phyloP scores from a whole-genome alignment of 2,329 filamentous ascomycete species.

The Calonectria pseudoreteaudii region DNA sequence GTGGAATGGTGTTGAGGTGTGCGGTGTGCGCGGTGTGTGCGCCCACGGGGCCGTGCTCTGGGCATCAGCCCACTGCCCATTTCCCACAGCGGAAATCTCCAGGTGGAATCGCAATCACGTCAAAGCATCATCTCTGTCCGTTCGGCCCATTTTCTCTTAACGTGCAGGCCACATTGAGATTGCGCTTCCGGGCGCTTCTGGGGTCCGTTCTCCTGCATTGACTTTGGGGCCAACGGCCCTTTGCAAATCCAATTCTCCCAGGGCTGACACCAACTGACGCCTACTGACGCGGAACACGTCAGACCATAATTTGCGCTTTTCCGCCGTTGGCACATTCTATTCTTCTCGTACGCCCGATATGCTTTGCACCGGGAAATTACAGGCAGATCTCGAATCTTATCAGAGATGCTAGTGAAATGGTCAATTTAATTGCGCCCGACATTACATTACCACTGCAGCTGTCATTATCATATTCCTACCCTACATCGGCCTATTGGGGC shows the following conservation, averaged over 20 bases:
- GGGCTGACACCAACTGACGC: background rate
- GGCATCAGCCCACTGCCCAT: background rate
- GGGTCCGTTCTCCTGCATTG: slow-evolving; percentile 15
- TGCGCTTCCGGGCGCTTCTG: background rate
- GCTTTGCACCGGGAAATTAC: background rate
- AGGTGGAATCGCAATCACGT: background rate
- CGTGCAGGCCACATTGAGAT: background rate
- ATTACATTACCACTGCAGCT: background rate
- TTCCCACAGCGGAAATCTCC: background rate
- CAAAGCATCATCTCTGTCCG: background rate
- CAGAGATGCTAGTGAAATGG: background rate
- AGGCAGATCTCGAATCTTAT: background rate
- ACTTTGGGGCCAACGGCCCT: slow-evolving; percentile 4
- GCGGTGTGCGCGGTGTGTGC: background rate
- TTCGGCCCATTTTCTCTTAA: background rate
- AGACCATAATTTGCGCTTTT: background rate
- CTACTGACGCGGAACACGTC: background rate
- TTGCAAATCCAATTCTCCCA: background rate
- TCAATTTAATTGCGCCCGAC: background rate
- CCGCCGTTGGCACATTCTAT: background rate
- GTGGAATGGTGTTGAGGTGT: background rate
- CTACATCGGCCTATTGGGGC: background rate
- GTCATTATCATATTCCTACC: background rate
- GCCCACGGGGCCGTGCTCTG: background rate
- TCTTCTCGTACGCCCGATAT: background rate